A percentile compares a stretch with the other conserved stretches of the same genome.
Conservation (phyloP, 345 rosid species). For the Aurinia saxatilis region DNA sequence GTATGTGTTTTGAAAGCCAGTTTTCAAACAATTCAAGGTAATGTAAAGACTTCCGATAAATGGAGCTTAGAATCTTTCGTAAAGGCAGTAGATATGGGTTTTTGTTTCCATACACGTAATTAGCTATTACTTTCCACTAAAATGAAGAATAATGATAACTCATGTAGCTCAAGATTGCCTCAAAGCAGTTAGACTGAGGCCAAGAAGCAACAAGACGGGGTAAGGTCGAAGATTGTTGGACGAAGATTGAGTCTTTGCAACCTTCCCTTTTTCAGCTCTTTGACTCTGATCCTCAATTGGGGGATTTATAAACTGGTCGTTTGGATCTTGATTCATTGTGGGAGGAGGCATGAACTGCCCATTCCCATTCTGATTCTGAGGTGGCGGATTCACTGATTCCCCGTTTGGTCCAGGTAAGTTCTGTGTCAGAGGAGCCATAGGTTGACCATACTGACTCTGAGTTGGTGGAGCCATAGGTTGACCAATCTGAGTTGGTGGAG, state of each 20-base stretch:
- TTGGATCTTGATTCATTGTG: conserved; percentile 18
- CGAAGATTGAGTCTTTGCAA: conserved; percentile 39
- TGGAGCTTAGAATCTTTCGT: neutral
- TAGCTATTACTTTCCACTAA: neutral
- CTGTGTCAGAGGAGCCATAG: conserved; percentile 6
- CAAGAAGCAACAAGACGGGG: conserved; percentile 27
- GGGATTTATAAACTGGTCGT: conserved; percentile 19
- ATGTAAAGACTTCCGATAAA: neutral
- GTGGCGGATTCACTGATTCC: conserved; percentile 4
- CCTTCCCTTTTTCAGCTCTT: conserved; percentile 18
- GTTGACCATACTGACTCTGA: neutral
- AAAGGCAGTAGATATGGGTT: neutral
- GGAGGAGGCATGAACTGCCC: conserved; percentile 21
- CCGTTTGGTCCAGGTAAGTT: conserved; percentile 14
- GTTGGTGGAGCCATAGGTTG: conserved; percentile 13
- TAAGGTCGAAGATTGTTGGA: conserved; percentile 34
- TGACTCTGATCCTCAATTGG: conserved; percentile 22
- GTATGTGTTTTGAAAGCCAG: conserved; percentile 13
- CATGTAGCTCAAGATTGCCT: conserved; percentile 6
- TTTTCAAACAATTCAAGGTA: neutral
- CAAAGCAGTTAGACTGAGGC: conserved; percentile 26
- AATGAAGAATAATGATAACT: conserved; percentile 4
- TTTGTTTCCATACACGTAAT: neutral
- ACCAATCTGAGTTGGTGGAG: neutral
- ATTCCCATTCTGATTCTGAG: conserved; percentile 11